Base-by-base conservation (phyloP, 1,139 yeast genomes). In the Saccharomyces pastorianus region DNA sequence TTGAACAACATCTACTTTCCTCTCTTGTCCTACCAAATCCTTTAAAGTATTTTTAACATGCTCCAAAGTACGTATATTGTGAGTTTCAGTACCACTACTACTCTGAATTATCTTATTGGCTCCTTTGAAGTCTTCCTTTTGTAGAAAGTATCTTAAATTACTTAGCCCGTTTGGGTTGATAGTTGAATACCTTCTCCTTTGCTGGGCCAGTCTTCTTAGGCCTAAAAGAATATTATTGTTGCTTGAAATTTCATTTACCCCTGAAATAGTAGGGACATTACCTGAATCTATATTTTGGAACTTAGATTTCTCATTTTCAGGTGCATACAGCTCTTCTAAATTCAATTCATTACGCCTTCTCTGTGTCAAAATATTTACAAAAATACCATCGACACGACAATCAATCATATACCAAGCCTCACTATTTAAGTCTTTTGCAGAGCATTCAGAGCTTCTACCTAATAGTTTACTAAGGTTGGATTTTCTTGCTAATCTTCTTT, bases 331-430 rank as follows among this genome's bases (percentile, higher is more conserved):
- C 38, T 77, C 75, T 66, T 90, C 96, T 63, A 91, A 75, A 60
- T 85, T 81, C 56, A 91, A 71, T 57, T 81, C 84, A 25, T 69
- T 67, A 56, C 97, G 75, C 69, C 95, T 80, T 42, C 81, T 83
- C 9, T 77, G 74, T 0, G 96, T 88, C 63, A 91, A 71, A 48
- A 91, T 71, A 68, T 91, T 96, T 44, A 90, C 77, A 55, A 77
- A 79, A 3, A 88, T 76, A 27, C 82, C 81, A 58, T 84, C 86
- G 2, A 81, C 71, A 32, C 77, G 75, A 46, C 88, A 78, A 61
- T 88, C 89, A 53, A 90, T 75, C 78, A 88, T 82, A 26, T 88
- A 82, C 98, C 98, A 91, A 32, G 84, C 78, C 60, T 85, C 86
- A 7, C 84, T 57, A 13, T 63, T 63, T 9, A 31, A 23, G 17